Evolutionary conservation across 257 asterid species (phyloP).

Genomic region (Fraxinus americana): DNA sequence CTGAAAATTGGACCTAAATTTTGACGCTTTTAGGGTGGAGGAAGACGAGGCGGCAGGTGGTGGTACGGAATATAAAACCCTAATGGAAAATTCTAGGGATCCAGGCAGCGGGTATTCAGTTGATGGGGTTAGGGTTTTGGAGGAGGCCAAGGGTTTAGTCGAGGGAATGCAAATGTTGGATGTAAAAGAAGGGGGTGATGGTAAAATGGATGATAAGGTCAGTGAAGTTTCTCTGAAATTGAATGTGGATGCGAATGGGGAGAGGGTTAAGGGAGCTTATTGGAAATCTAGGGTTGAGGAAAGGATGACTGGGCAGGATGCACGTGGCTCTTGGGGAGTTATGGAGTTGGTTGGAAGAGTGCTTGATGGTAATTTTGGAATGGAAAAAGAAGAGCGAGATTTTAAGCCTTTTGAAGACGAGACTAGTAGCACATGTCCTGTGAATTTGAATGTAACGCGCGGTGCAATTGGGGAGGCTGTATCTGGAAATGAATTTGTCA

Average conservation of each 20-base stretch:
- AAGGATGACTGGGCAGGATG: conserved; percentile 21
- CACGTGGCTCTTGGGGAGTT: conserved; percentile 42
- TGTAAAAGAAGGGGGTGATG: conserved; percentile 15
- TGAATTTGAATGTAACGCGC: conserved; percentile 25
- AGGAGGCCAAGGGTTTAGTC: conserved; percentile 29
- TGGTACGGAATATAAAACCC: conserved; percentile 39
- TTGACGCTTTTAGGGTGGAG: conserved; percentile 28
- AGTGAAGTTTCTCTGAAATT: background rate
- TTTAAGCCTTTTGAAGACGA: background rate
- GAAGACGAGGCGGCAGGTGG: conserved; percentile 20
- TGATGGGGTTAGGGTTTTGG: conserved; percentile 53
- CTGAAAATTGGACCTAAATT: conserved; percentile 30
- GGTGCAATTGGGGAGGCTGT: conserved; percentile 20
- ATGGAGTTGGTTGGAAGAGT: conserved; percentile 52
- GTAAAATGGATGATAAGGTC: conserved; percentile 16
- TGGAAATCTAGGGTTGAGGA: conserved; percentile 22
- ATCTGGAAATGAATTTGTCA: conserved; percentile 16
- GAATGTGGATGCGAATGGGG: conserved; percentile 22
- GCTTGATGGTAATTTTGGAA: conserved; percentile 34
- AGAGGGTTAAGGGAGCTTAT: conserved; percentile 9
- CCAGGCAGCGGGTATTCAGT: conserved; percentile 20
- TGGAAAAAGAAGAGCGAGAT: conserved; percentile 32
- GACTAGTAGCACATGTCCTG: background rate
- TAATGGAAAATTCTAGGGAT: conserved; percentile 29
- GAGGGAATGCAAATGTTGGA: conserved; percentile 19